Percentiles rank a stretch among this genome's conserved stretches.
Evolutionary conservation across 495 filamentous ascomycete species (phyloP).

Genomic region (Aspergillus asperescens): DNA sequence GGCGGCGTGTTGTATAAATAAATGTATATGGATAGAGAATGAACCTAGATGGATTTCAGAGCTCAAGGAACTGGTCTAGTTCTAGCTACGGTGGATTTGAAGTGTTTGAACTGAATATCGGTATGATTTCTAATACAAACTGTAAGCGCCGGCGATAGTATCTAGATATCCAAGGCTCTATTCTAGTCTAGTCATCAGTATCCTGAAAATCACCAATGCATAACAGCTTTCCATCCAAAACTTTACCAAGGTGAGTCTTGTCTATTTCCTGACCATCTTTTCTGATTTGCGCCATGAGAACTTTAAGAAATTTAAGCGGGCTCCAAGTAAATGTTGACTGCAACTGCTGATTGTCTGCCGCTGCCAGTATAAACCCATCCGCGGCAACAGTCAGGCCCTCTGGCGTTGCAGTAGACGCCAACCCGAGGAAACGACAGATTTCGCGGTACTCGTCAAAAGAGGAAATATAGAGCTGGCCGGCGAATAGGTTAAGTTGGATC

Average conservation of each 20-base stretch:
- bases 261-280: constrained; percentile 45
- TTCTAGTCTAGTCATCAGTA: background rate
- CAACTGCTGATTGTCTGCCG: background rate
- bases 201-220: background rate
- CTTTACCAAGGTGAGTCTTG: constrained; percentile 51
- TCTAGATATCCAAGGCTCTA: too few species aligned
- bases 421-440: constrained; percentile 10
- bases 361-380: constrained; percentile 13
- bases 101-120: too few species aligned
- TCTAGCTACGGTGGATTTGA: too few species aligned
- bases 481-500: constrained; percentile 14
- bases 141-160: too few species aligned
- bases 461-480: constrained; percentile 7
- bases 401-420: constrained; percentile 3
- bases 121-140: too few species aligned
- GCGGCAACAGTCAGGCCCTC: constrained; percentile 2
- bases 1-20: too few species aligned
- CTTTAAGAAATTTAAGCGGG: constrained; percentile 49
- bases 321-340: constrained; percentile 37
- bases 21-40: too few species aligned
- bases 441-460: constrained; percentile 8
- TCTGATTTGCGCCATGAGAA: constrained; percentile 48
- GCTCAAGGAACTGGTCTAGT: too few species aligned
- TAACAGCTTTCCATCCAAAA: constrained; percentile 35
- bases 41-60: too few species aligned